Evolutionary conservation across 2,329 filamentous ascomycete genomes (phyloP), one percentile per base, ranked within the genome.

Genomic region (Fusarium papillatum): DNA sequence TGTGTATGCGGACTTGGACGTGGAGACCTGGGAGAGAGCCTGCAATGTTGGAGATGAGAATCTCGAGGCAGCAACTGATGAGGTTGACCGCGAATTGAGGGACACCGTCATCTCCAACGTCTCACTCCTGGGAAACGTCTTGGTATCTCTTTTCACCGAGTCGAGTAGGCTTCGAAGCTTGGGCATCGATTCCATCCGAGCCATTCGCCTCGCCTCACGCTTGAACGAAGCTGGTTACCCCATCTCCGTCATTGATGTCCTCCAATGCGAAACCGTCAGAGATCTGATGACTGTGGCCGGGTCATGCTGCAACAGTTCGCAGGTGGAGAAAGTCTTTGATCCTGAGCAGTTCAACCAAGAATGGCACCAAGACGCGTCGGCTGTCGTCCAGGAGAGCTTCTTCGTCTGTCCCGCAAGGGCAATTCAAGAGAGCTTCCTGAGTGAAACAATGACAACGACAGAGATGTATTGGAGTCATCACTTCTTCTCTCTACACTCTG

Each of bases 401-500:
- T 66, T 66, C 17, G 53, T 66, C n/a, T 66, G 53, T 57, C 64
- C 64, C 22, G 16, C 53, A 48, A 66, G 29, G 29, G 39, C 64
- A 10, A 66, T 66, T 7, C 64, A 66, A 60, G 64, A 66, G 4
- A 22, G 64, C 29, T 66, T 66, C 7, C 22, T 66, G 1, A 60
- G 64, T 48, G 64, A 66, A 29, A 66, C 64, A 48, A 31, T 66
- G 50, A 29, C 39, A 38, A 48, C 38, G 16, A 48, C 64, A 14
- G 64, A 43, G 39, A 66, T 66, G 64, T 66, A 66, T 46, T 66
- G 64, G 64, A 66, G 64, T 16, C 16, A 66, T 38, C 53, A 66
- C 16, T 36, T 57, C 34, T 66, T 66, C 5, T 14, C 14, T n/a
- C 29, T 66, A 19, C 64, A 66, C n/a, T 38, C 53, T 26, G 64